Evolutionary conservation across 2,329 filamentous ascomycete species (phyloP), one percentile per base, ranked within the genome.

Genomic region (Aspergillus oerlinghausenensis): DNA sequence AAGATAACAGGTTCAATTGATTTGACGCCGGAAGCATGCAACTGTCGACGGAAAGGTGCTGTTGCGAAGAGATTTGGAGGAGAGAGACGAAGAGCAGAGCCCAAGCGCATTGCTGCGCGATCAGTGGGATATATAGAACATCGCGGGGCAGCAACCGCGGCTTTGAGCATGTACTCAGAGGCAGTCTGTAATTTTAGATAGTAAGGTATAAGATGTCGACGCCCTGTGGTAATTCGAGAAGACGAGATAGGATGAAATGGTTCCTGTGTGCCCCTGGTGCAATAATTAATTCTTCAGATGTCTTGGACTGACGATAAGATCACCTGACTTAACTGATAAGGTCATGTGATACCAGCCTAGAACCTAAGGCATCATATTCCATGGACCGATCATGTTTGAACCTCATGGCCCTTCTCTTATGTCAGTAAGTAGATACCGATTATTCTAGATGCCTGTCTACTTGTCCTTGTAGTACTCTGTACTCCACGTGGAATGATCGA

Each of bases 71-170:
- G 23, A 14, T 26, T 47, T 40, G n/a, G 48, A 32, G 29, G 26
- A 47, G 54, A 45, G 51, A 57, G 50, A 49, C 54, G 52, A 29
- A 51, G 40, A 40, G 55, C 42, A 21, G 52, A 58, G 49, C 54
- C 50, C 59, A 60, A 49, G 57, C 66, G 69, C 69, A 70, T 71
- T 55, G 55, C 63, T 58, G 60, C 60, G 52, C 56, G 49, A 60
- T 64, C 52, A 61, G 45, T 50, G 54, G 55, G 54, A 55, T 51
- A 55, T 55, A 56, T 40, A 56, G 52, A 49, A 56, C 57, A 64
- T 58, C 57, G 54, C 54, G 62, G 52, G 49, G 25, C 21, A 50
- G 45, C 14, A 51, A 38, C 28, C 28, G 49, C 50, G 54, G 57
- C 25, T 40, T 26, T 52, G 50, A 23, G 54, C 63, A 65, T 64